Base-by-base conservation (phyloP, 345 rosid genomes). In the Dipteronia sinensis region DNA sequence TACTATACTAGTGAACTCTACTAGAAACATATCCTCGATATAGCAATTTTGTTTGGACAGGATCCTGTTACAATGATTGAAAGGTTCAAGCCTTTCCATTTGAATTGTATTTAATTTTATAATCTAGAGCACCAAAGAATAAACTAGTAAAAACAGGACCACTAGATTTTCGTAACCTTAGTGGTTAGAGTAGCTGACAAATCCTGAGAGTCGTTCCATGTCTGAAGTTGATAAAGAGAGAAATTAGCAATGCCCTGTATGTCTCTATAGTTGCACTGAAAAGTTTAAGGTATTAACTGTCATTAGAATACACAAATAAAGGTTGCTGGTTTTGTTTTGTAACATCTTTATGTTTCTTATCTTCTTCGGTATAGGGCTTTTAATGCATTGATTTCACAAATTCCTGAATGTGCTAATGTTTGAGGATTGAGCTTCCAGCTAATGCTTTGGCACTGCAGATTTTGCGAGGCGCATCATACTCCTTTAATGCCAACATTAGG, bases 401-500 rank as follows among this genome's bases (percentile, higher is more conserved):
- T 17, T 58, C 61, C 7, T 73, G 27, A 73, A 46, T 22, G 56
- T 70, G 67, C 25, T 22, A 73, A 27, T 51, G 22, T 69, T 69
- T 70, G 19, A 58, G 42, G 62, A 46, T 47, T 77, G 71, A 76
- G 25, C 22, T 81, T 72, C 77, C 68, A 2, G 56, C 73, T 74
- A 61, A 79, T 82, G 69, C 55, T 76, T 59, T 68, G 82, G 79
- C 42, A 51, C 77, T 82, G 77, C 92, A 96, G 99, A 96, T 92
- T 79, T 78, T 86, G 77, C 90, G 97, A 53, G 88, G 90, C 44
- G 80, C 89, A 29, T 64, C 93, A 1, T 94, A 88, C 83, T 91
- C 94, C 64, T 96, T 96, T 77, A 88, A 89, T 73, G 95, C 91
- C 78, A 92, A 92, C 79, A 85, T 96, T 71, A 94, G 86, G 38